phyloP scores from a whole-genome alignment of 1,284 basidiomycete genomes.

The Chiua sp. region DNA sequence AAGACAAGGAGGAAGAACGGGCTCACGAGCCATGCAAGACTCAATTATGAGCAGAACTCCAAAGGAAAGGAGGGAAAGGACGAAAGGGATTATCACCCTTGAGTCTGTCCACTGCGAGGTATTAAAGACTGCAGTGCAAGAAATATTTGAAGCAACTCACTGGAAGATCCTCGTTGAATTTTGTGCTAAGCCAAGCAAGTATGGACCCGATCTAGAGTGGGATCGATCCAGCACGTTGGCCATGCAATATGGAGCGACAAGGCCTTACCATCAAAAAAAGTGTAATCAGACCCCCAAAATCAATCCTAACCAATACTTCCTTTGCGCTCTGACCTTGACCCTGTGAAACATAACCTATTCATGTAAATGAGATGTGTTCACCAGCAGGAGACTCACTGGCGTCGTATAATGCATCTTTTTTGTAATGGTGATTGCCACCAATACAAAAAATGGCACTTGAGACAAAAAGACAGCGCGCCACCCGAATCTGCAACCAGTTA shows the following conservation, averaged over 20 bases:
- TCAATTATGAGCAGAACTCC: slow-evolving; percentile 13
- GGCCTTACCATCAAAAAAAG: slow-evolving; percentile 13
- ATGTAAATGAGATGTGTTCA: no score
- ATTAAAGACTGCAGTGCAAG: background rate
- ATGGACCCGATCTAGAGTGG: slow-evolving; percentile 15
- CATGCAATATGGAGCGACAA: background rate
- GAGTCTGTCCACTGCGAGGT: slow-evolving; percentile 12
- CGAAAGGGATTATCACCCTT: slow-evolving; percentile 11
- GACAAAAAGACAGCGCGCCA: slow-evolving; percentile 20
- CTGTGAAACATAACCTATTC: slow-evolving; percentile 1
- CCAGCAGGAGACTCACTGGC: slow-evolving; percentile 8
- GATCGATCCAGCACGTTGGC: background rate
- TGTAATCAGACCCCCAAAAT: slow-evolving; percentile 19
- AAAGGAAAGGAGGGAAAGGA: slow-evolving; percentile 14
- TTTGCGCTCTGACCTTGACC: slow-evolving; percentile 13
- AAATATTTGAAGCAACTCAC: slow-evolving; percentile 3
- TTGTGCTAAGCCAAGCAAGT: slow-evolving; percentile 21
- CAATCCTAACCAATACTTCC: slow-evolving; percentile 20
- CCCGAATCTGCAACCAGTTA: slow-evolving; percentile 18
- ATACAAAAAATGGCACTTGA: slow-evolving; percentile 17
- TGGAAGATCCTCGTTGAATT: slow-evolving; percentile 21
- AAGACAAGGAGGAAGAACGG: slow-evolving; percentile 13
- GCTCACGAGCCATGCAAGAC: slow-evolving; percentile 12
- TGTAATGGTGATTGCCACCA: slow-evolving; percentile 12
- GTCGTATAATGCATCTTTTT: slow-evolving; percentile 15